Percentiles rank a stretch among this genome's conserved stretches.
These are phyloP conservation scores for Cladosporium sp. DNA, from an alignment of 2,329 filamentous ascomycete species.

Conservation along the genomic window DNA sequence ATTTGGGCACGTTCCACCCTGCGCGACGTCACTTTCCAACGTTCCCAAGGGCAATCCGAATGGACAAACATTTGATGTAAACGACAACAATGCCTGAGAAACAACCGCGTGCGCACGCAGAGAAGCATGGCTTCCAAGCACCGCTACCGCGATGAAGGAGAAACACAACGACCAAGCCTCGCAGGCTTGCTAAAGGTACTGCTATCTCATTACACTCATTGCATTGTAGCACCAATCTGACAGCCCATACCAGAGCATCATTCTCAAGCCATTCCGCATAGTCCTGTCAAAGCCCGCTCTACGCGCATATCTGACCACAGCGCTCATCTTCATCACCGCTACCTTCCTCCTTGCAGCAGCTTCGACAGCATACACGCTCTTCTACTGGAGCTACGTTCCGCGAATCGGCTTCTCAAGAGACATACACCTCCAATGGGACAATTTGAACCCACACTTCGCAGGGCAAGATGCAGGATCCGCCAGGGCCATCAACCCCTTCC, in stretches of 20 bases:
- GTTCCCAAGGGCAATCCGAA: background rate
- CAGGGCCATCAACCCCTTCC: conserved; percentile 27
- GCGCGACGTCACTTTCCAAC: background rate
- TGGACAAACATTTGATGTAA: background rate
- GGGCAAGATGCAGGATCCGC: background rate
- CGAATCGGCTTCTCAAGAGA: conserved; percentile 58
- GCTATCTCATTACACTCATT: background rate
- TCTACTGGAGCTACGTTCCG: conserved; percentile 67
- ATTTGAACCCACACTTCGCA: conserved; percentile 25
- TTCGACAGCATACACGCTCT: conserved; percentile 58
- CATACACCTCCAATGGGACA: conserved; percentile 64
- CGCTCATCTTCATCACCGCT: conserved; percentile 51
- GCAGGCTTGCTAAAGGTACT: conserved; percentile 10
- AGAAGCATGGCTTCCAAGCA: conserved; percentile 15
- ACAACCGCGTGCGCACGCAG: conserved; percentile 3
- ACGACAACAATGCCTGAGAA: conserved; percentile 12
- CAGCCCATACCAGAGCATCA: conserved; percentile 42
- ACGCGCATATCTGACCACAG: conserved; percentile 59
- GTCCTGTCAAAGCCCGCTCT: conserved; percentile 59
- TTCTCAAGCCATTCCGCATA: conserved; percentile 52
- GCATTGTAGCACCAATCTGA: background rate
- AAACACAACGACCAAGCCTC: background rate
- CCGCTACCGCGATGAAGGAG: background rate
- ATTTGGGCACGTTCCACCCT: too few relatives aligned
- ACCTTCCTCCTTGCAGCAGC: conserved; percentile 55